phyloP scores from a whole-genome alignment of 106 monocot genomes.

The Dendrobium officinale region DNA sequence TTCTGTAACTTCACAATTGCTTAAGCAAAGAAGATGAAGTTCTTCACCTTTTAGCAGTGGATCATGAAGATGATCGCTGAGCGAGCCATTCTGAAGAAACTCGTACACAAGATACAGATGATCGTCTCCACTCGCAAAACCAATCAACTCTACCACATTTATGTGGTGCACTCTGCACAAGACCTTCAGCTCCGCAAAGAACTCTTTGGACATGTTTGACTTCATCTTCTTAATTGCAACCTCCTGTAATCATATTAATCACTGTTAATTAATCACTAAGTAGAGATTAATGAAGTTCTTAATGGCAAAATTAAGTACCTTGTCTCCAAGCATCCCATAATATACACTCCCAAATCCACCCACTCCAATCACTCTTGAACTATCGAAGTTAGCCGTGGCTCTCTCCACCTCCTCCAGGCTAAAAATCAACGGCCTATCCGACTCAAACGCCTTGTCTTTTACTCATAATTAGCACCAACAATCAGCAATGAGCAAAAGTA shows the following conservation, averaged over 20 bases:
- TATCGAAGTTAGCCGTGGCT: constrained; percentile 40
- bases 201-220: constrained; percentile 44
- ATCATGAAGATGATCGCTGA: constrained; percentile 56
- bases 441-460: constrained; percentile 3
- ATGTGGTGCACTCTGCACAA: constrained; percentile 57
- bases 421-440: constrained; percentile 36
- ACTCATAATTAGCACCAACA: background rate
- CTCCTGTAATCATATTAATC: constrained; percentile 19
- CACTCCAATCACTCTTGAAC: constrained; percentile 40
- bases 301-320: constrained; percentile 7
- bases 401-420: constrained; percentile 26
- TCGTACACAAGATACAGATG: constrained; percentile 47
- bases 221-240: constrained; percentile 55
- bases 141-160: constrained; percentile 52
- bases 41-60: constrained; percentile 36
- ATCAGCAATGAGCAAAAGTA: background rate
- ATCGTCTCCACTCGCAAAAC: constrained; percentile 40
- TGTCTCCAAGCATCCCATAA: constrained; percentile 30
- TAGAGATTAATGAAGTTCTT: background rate
- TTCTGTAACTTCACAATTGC: too few relatives aligned
- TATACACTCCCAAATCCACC: constrained; percentile 51
- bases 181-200: constrained; percentile 54
- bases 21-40: background rate
- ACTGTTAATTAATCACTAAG: background rate
- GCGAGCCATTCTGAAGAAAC: constrained; percentile 44